These are phyloP conservation scores for Candida adriatica DNA, from an alignment of 805 yeast genomes.

Conservation along the genomic window DNA sequence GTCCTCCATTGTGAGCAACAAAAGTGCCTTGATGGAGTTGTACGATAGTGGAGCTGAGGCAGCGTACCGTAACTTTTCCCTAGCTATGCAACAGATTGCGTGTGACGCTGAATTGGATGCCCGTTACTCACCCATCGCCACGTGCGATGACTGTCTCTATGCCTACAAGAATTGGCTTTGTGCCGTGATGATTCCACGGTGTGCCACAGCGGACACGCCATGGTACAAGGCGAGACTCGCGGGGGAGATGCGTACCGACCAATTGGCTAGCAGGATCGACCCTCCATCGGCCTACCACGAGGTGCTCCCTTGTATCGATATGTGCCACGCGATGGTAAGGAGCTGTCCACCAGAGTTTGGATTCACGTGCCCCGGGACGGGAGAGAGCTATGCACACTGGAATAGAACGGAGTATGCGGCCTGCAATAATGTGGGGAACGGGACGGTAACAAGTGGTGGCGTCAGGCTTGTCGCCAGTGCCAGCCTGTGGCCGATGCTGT, in stretches of 20 bases:
- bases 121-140: conserved; percentile 62
- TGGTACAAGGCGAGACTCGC: conserved; percentile 41
- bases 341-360: conserved; percentile 78
- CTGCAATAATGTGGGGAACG: conserved; percentile 36
- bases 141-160: conserved; percentile 65
- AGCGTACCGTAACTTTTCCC: conserved; percentile 59
- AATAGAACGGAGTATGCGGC: conserved; percentile 22
- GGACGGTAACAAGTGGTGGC: too few relatives aligned
- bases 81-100: conserved; percentile 66
- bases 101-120: conserved; percentile 67
- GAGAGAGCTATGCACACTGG: conserved; percentile 26
- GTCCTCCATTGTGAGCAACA: conserved; percentile 27
- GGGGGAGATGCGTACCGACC: conserved; percentile 51
- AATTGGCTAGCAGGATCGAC: conserved; percentile 45
- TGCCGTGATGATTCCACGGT: conserved; percentile 80
- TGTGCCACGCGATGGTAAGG: conserved; percentile 71
- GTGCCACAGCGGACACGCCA: conserved; percentile 45
- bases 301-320: conserved; percentile 77
- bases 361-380: conserved; percentile 60
- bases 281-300: conserved; percentile 64
- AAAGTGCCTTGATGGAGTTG: conserved; percentile 30
- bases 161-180: conserved; percentile 88
- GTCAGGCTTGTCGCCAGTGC: too few relatives aligned
- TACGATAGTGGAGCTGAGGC: conserved; percentile 61
- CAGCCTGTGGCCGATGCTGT: too few relatives aligned